Evolutionary conservation across 1,284 basidiomycete genomes (phyloP).

Genomic region (Trichosporon ovoides): DNA sequence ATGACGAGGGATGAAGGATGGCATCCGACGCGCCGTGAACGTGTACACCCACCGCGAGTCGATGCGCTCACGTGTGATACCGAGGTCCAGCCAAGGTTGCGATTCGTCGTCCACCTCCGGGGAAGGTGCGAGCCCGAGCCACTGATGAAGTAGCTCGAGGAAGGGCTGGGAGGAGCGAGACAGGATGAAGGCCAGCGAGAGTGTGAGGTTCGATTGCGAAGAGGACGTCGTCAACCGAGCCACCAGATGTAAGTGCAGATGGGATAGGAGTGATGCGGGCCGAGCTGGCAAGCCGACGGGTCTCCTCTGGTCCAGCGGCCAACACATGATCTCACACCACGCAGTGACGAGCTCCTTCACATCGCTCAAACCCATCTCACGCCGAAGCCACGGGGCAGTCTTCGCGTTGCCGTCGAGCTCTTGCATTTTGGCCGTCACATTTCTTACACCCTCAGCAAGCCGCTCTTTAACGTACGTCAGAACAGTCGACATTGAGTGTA

Average conservation of each 20-base stretch:
- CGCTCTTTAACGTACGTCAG: slow-evolving; percentile 36
- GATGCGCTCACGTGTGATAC: slow-evolving; percentile 28
- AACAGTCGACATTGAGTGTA: slow-evolving; percentile 36
- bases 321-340: slow-evolving; percentile 34
- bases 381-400: slow-evolving; percentile 25
- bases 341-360: slow-evolving; percentile 22
- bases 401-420: slow-evolving; percentile 11
- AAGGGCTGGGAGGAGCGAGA: slow-evolving; percentile 29
- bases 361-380: slow-evolving; percentile 23
- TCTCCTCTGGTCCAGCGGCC: slow-evolving; percentile 24
- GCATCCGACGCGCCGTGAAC: slow-evolving; percentile 36
- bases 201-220: slow-evolving; percentile 11
- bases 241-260: slow-evolving; percentile 35
- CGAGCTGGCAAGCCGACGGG: slow-evolving; percentile 28
- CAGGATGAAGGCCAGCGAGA: slow-evolving; percentile 38
- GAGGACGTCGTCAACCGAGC: slow-evolving; percentile 26
- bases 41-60: slow-evolving; percentile 29
- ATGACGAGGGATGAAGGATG: slow-evolving; percentile 36
- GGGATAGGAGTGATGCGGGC: slow-evolving; percentile 33
- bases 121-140: slow-evolving; percentile 32
- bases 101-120: slow-evolving; percentile 28
- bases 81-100: slow-evolving; percentile 44
- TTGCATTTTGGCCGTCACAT: neutral
- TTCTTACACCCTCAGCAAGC: slow-evolving; percentile 19
- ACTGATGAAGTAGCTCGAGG: slow-evolving; percentile 34